These are phyloP conservation scores for Patellaria atrata DNA, from an alignment of 495 filamentous ascomycete species.

Conservation along the genomic window DNA sequence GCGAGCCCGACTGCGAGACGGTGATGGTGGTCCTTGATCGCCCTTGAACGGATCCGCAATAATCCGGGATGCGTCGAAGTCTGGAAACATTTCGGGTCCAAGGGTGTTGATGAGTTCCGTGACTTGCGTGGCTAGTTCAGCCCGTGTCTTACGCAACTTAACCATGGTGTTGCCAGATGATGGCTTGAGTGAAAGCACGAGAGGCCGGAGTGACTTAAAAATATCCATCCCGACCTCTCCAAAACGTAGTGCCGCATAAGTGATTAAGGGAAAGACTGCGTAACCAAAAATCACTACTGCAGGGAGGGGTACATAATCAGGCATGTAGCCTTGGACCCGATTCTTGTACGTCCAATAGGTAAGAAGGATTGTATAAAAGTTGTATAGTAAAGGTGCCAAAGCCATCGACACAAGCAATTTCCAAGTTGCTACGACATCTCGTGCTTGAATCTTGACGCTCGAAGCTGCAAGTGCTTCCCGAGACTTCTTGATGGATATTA, in stretches of 20 bases:
- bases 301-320: slow-evolving; percentile 69
- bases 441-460: slow-evolving; percentile 83
- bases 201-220: slow-evolving; percentile 78
- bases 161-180: slow-evolving; percentile 70
- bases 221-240: slow-evolving; percentile 98
- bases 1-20: slow-evolving; percentile 7
- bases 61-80: slow-evolving; percentile 78
- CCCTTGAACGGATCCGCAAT: slow-evolving; percentile 48
- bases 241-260: slow-evolving; percentile 86
- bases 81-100: slow-evolving; percentile 90
- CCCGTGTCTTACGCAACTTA: slow-evolving; percentile 59
- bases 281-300: slow-evolving; percentile 52
- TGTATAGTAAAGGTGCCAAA: slow-evolving; percentile 76
- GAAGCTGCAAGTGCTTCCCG: slow-evolving; percentile 81
- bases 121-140: slow-evolving; percentile 62
- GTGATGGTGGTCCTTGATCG: slow-evolving; percentile 5
- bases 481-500: slow-evolving; percentile 83
- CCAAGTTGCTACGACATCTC: slow-evolving; percentile 97
- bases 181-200: slow-evolving; percentile 79
- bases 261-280: slow-evolving; percentile 74
- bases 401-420: slow-evolving; percentile 87
- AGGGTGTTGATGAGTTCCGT: slow-evolving; percentile 87
- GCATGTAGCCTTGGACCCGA: slow-evolving; percentile 63
- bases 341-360: slow-evolving; percentile 69
- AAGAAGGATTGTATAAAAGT: slow-evolving; percentile 57